Evolutionary conservation across 306 rosid genomes (phyloP).

Genomic region (Dryas alaskensis): DNA sequence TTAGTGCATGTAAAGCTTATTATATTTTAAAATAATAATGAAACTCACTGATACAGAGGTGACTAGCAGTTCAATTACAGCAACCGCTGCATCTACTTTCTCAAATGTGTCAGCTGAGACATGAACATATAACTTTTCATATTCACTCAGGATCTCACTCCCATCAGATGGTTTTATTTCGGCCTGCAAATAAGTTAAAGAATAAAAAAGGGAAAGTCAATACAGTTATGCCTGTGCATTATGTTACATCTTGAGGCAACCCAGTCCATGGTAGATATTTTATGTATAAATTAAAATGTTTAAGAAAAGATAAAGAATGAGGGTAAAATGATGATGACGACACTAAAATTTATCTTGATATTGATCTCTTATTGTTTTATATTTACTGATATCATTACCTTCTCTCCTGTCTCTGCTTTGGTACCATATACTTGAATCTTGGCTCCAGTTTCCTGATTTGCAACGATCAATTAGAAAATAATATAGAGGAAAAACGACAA

Average conservation of each 20-base stretch:
- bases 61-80: slow-evolving; percentile 73
- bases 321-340: not conserved
- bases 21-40: slow-evolving; percentile 18
- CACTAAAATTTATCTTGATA: not conserved
- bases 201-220: slow-evolving; percentile 24
- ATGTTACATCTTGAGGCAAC: not conserved
- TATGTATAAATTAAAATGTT: slow-evolving; percentile 6
- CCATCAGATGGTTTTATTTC: slow-evolving; percentile 66
- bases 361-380: not conserved
- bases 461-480: slow-evolving; percentile 11
- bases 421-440: slow-evolving; percentile 69
- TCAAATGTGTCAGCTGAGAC: slow-evolving; percentile 87
- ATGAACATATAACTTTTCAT: slow-evolving; percentile 62
- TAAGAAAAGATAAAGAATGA: not conserved
- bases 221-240: not conserved
- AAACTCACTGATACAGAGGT: slow-evolving; percentile 82
- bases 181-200: slow-evolving; percentile 35
- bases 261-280: slow-evolving; percentile 12
- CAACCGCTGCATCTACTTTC: slow-evolving; percentile 84
- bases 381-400: slow-evolving; percentile 40
- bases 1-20: not conserved
- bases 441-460: slow-evolving; percentile 83
- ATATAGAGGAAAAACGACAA: not conserved
- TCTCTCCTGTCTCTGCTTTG: slow-evolving; percentile 61
- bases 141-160: slow-evolving; percentile 45